A percentile compares a stretch with the other conserved stretches of the same genome.
These are phyloP conservation scores for Colletotrichum sansevieriae DNA, from an alignment of 2,329 filamentous ascomycete genomes.

Conservation along the genomic window DNA sequence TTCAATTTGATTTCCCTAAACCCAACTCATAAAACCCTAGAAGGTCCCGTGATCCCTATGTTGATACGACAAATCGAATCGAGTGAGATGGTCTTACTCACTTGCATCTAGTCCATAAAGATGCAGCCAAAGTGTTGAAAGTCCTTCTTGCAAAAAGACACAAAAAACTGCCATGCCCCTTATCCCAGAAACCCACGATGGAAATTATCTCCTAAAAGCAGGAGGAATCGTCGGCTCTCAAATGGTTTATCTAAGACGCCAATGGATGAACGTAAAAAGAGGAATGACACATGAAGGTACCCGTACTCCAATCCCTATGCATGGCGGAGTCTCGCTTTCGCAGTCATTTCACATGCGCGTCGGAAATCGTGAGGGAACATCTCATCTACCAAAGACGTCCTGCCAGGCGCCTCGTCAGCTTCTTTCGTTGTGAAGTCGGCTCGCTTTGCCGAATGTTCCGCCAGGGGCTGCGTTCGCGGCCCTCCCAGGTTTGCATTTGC, in stretches of 20 bases:
- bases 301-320: conserved; percentile 40
- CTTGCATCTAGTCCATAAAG: background rate
- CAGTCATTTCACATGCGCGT: conserved; percentile 29
- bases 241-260: conserved; percentile 38
- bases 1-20: conserved; percentile 7
- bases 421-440: conserved; percentile 52
- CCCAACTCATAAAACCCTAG: background rate
- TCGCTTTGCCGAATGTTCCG: conserved; percentile 56
- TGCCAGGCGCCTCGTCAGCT: conserved; percentile 57
- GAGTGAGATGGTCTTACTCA: conserved; percentile 6
- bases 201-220: conserved; percentile 14
- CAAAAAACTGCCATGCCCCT: background rate
- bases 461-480: conserved; percentile 62
- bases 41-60: conserved; percentile 1
- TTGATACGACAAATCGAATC: background rate
- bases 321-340: conserved; percentile 27
- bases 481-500: conserved; percentile 64
- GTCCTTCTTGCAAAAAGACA: background rate
- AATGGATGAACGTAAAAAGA: conserved; percentile 26
- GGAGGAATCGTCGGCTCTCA: conserved; percentile 29
- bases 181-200: background rate
- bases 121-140: conserved; percentile 11
- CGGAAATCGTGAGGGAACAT: background rate
- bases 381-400: conserved; percentile 45
- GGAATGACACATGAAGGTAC: background rate